Conservation (phyloP, 2,329 filamentous ascomycete genomes). For the Ambrosiella beaveri region DNA sequence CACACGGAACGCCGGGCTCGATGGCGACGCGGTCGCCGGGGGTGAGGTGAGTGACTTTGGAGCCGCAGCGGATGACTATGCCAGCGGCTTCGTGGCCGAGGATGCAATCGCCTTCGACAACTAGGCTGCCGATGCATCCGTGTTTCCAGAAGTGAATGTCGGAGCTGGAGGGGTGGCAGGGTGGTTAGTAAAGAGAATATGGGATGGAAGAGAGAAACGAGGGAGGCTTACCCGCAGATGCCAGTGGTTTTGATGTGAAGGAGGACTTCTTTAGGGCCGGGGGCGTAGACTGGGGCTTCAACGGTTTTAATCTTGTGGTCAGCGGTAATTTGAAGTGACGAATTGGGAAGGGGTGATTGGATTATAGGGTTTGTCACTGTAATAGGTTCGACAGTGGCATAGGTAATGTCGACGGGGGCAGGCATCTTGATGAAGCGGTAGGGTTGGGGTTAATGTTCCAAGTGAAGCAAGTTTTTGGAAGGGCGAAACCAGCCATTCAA, state of each 20-base stretch:
- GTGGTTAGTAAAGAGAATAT: background rate
- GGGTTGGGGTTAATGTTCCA: background rate
- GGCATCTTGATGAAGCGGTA: background rate
- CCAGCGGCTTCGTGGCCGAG: constrained; percentile 49
- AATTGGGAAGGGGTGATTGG: constrained; percentile 22
- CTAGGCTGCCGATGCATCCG: constrained; percentile 44
- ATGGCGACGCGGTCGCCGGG: constrained; percentile 46
- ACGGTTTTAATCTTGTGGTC: constrained; percentile 40
- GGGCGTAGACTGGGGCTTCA: constrained; percentile 38
- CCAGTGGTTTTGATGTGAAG: constrained; percentile 46
- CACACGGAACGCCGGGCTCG: constrained; percentile 49
- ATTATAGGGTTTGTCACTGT: background rate
- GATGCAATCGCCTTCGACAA: constrained; percentile 45
- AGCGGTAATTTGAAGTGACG: constrained; percentile 40
- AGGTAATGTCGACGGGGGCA: background rate
- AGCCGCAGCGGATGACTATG: constrained; percentile 38
- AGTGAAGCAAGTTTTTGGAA: no score
- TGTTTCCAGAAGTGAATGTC: constrained; percentile 54
- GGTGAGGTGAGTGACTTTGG: constrained; percentile 34
- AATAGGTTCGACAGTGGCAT: background rate
- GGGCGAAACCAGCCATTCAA: no score
- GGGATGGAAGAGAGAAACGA: background rate
- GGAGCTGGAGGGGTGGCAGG: constrained; percentile 21
- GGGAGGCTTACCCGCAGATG: constrained; percentile 38
- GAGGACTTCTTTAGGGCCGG: constrained; percentile 36